These are phyloP conservation scores for Colletotrichum tropicale DNA, from an alignment of 2,329 filamentous ascomycete species.

Conservation along the genomic window DNA sequence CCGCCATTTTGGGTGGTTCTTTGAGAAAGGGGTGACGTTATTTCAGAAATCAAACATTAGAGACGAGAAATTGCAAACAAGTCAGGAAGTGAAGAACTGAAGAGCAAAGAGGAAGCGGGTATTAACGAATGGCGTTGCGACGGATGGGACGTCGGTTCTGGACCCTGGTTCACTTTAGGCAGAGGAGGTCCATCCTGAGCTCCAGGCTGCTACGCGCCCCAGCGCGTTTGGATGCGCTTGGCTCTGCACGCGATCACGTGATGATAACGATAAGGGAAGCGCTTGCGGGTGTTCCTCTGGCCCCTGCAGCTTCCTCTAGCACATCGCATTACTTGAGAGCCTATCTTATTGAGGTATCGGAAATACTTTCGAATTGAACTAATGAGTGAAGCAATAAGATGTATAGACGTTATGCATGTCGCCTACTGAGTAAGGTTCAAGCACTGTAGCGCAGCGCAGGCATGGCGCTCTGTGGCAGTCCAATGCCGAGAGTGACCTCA, in stretches of 20 bases:
- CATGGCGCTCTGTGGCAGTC: not conserved
- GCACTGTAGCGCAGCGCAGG: not conserved
- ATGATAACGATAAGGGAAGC: not conserved
- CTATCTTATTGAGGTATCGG: not conserved
- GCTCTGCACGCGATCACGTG: constrained; percentile 22
- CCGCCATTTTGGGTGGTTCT: constrained; percentile 67
- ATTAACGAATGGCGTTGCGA: not conserved
- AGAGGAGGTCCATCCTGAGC: constrained; percentile 16
- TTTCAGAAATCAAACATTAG: not conserved
- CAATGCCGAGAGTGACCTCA: constrained; percentile 16
- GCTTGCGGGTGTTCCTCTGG: not conserved
- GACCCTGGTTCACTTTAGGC: constrained; percentile 17
- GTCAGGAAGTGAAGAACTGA: not conserved
- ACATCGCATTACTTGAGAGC: not conserved
- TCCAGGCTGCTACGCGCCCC: constrained; percentile 16
- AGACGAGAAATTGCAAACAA: not conserved
- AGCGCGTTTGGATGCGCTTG: not conserved
- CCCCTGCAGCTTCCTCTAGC: not conserved
- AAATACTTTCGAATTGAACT: not conserved
- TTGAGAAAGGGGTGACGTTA: not conserved
- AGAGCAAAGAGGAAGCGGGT: not conserved
- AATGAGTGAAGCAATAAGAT: not conserved
- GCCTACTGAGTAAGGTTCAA: not conserved
- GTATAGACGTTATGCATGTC: not conserved
- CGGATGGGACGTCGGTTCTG: not conserved